These are phyloP conservation scores for Sporothrix brasiliensis DNA, from an alignment of 2,329 filamentous ascomycete genomes.

Conservation along the genomic window DNA sequence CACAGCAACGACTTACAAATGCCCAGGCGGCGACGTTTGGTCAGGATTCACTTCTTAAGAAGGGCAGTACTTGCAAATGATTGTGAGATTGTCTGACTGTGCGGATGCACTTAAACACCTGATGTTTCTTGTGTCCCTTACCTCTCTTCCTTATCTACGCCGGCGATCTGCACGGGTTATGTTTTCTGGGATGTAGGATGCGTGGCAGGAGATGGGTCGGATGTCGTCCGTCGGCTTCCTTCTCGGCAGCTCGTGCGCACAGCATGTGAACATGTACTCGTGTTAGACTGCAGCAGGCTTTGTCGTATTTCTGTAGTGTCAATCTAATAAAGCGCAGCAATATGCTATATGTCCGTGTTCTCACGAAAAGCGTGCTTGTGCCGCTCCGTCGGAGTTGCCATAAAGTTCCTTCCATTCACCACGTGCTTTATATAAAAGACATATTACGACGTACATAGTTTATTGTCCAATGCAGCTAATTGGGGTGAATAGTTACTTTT, in stretches of 20 bases:
- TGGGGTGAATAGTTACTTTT: neutral
- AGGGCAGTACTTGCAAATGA: neutral
- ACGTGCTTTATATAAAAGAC: neutral
- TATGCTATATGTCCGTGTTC: neutral
- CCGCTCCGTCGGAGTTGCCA: neutral
- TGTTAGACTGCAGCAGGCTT: neutral
- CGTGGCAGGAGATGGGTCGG: neutral
- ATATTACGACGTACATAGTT: neutral
- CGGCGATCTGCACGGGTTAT: neutral
- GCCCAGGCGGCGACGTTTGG: constrained; percentile 55
- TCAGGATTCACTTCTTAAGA: constrained; percentile 43
- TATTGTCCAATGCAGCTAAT: no score
- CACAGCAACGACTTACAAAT: constrained; percentile 51
- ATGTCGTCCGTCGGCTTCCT: neutral
- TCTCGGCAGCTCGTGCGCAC: neutral
- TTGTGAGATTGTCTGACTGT: neutral
- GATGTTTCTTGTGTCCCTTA: neutral
- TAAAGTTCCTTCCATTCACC: neutral
- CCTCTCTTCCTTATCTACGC: neutral
- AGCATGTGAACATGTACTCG: neutral
- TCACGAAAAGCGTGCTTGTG: neutral
- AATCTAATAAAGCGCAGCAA: neutral
- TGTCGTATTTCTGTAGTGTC: neutral
- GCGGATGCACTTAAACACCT: neutral
- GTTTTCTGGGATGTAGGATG: neutral